Evolutionary conservation across 805 yeast species (phyloP), one percentile per base, ranked within the genome.

Genomic region (Candida sphagnicola): DNA sequence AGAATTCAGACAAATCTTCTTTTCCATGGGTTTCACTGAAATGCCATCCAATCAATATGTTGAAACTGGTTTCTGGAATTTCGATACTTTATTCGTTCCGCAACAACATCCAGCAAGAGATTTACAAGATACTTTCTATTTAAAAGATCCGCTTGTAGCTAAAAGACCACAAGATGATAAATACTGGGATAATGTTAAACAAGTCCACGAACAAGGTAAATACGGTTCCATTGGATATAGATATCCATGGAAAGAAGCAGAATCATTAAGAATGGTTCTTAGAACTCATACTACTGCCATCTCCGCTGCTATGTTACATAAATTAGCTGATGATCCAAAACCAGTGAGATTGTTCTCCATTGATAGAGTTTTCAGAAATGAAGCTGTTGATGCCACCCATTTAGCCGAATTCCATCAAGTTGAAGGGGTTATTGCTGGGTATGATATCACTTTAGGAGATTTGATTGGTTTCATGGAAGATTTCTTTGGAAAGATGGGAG

Each of bases 71-170:
- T 93, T 93, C 80, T 93, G 99, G 99, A 93, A 93, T 68, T 93
- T 93, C 59, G 99, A 93, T 63, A 80, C 99, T 3, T 75, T 93
- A 55, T 93, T 71, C 56, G 99, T 93, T 39, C 99, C 99, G 40
- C 99, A 93, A 71, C 98, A 93, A 71, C 99, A 93, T 70, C 99
- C 99, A 13, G 99, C 99, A 35, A 83, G 99, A 72, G 99, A 93
- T 62, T 75, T 93, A 62, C 99, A 93, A 68, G 99, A 93, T 69
- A 93, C 99, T 43, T 93, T 93, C 73, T 93, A 93, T 70, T 75
- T 93, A 67, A 91, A 90, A 61, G 98, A 93, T 59, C 99, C 99
- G 24, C 72, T 68, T 35, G 71, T 64, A 45, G 95, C 95, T 40
- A 82, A 81, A 45, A 71, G 75, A 52, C 99, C 98, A 38, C 80